Evolutionary conservation across 1,139 yeast genomes (phyloP), one percentile per base, ranked within the genome.

Genomic region (Debaryomycetaceae sp.): DNA sequence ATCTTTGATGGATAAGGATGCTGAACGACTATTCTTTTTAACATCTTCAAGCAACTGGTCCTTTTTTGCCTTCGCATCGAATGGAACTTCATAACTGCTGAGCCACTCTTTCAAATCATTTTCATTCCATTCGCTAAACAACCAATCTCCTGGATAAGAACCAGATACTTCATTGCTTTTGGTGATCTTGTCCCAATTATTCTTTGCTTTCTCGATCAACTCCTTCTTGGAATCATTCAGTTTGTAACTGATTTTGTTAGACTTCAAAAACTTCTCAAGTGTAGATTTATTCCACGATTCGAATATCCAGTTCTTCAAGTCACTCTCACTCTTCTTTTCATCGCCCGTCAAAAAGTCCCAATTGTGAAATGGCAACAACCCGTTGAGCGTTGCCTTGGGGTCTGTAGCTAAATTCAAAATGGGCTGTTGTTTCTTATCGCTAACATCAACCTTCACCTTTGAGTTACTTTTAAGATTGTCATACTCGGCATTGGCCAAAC

Each of bases 101-200:
- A 79, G 59, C 79, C 87, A 76, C 17, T 67, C 57, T 50, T 72
- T 62, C 50, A 79, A 57, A 40, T 74, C 76, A 6, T 67, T 63
- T 11, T 56, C 55, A 33, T 66, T 61, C 83, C 85, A 80, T 27
- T 66, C 54, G 14, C 68, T 58, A 54, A 76, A 80, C 40, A 78
- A 62, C 72, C 79, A 72, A 42, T 67, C 70, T 8, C 81, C 76
- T n/a, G 81, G 76, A 48, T 78, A 77, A 39, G 59, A 61, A 8
- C 80, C 81, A 2, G 79, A 66, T 5, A 65, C 65, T 1, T 67
- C 60, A 43, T 62, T 53, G 30, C 58, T 53, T 39, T 60, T 59
- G 31, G 72, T 67, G 48, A 76, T 60, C 30, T 58, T 57, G 47
- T 67, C 66, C 53, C 69, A 75, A 47, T 69, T 60, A 8, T 62